Conservation (phyloP, 257 asterid genomes). For the Vinca minor region DNA sequence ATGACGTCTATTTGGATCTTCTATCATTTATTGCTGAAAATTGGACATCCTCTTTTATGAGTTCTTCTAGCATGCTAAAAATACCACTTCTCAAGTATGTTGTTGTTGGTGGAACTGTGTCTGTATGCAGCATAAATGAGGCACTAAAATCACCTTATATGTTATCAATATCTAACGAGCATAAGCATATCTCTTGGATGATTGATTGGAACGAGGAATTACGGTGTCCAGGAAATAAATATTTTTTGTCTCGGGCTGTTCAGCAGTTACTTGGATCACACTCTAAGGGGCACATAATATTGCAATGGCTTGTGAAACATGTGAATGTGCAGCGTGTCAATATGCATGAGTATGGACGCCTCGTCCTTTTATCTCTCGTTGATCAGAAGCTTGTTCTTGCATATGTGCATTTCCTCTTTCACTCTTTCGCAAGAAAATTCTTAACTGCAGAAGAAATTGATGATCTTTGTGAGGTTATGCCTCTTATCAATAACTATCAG, state of each 20-base stretch:
- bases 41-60: slow-evolving; percentile 19
- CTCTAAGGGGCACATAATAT: slow-evolving; percentile 10
- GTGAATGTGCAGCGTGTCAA: slow-evolving; percentile 7
- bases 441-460: slow-evolving; percentile 7
- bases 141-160: neutral
- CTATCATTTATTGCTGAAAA: slow-evolving; percentile 26
- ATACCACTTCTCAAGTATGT: slow-evolving; percentile 22
- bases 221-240: neutral
- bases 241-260: slow-evolving; percentile 14
- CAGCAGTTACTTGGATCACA: slow-evolving; percentile 11
- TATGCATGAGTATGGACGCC: slow-evolving; percentile 17
- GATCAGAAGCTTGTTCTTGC: slow-evolving; percentile 14
- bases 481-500: slow-evolving; percentile 24
- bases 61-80: slow-evolving; percentile 13
- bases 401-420: slow-evolving; percentile 20
- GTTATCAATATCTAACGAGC: neutral
- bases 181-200: slow-evolving; percentile 23
- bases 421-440: slow-evolving; percentile 8
- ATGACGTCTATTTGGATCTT: slow-evolving; percentile 25
- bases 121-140: slow-evolving; percentile 20
- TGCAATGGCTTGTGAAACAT: slow-evolving; percentile 23
- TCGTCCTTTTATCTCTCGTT: neutral
- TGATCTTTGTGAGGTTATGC: slow-evolving; percentile 9
- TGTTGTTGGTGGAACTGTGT: slow-evolving; percentile 9
- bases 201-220: slow-evolving; percentile 32